Evolutionary conservation across 352 stramenopile genomes (phyloP).

Genomic region (Pythium volutum): DNA sequence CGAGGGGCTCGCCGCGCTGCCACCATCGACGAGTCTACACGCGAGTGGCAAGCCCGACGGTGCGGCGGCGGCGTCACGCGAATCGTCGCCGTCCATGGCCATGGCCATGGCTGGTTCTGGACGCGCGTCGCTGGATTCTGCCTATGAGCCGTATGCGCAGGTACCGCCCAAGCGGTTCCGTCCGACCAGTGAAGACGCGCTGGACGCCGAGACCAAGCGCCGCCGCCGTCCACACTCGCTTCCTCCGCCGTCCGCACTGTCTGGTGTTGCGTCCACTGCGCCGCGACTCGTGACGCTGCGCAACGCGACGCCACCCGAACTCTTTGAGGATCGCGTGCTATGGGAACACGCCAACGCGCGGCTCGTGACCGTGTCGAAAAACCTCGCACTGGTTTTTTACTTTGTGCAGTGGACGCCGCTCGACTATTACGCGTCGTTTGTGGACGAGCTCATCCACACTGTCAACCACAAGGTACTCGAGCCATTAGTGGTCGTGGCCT

Average conservation of each 20-base stretch:
- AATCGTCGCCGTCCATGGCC: constrained; percentile 10
- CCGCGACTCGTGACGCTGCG: constrained; percentile 2
- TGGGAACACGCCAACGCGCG: constrained; percentile 47
- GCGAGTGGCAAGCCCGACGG: constrained; percentile 15
- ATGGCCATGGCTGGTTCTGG: no score
- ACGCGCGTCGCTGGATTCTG: not conserved
- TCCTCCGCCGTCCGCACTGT: not conserved
- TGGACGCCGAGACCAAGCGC: constrained; percentile 12
- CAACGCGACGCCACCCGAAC: constrained; percentile 16
- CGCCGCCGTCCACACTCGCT: not conserved
- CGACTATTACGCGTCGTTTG: constrained; percentile 36
- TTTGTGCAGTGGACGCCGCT: constrained; percentile 55
- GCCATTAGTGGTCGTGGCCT: constrained; percentile 16
- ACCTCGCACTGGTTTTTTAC: constrained; percentile 48
- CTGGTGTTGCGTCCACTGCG: not conserved
- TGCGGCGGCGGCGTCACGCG: constrained; percentile 12
- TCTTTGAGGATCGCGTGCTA: constrained; percentile 47
- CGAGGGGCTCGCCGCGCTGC: constrained; percentile 16
- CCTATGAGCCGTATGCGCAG: no score
- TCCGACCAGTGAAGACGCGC: not conserved
- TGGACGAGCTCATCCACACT: constrained; percentile 46
- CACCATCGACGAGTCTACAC: not conserved
- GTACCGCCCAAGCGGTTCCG: constrained; percentile 1
- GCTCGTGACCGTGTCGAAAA: constrained; percentile 49
- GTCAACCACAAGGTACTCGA: constrained; percentile 40